phyloP scores from a whole-genome alignment of 208 protist genomes.

The Acanthamoeba sp. region DNA sequence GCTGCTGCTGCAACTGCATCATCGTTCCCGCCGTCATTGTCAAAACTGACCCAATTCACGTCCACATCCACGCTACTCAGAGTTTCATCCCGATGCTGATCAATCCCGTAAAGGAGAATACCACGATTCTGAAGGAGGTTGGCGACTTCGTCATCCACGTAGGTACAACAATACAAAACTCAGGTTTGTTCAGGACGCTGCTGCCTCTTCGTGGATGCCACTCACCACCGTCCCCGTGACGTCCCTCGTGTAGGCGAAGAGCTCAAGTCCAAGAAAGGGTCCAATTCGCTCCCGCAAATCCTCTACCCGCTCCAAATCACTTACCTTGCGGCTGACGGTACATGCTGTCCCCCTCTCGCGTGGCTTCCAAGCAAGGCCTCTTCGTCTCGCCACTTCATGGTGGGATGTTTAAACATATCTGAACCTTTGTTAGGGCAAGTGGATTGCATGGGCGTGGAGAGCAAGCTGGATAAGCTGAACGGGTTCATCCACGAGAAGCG shows the following conservation, averaged over 20 bases:
- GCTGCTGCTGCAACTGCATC: no score
- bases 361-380: no score
- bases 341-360: background rate
- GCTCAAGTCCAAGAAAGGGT: constrained; percentile 55
- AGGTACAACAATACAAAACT: background rate
- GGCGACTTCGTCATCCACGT: constrained; percentile 64
- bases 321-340: constrained; percentile 22
- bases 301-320: constrained; percentile 44
- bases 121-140: background rate
- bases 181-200: background rate
- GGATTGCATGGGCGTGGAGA: constrained; percentile 65
- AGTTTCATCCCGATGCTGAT: constrained; percentile 53
- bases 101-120: constrained; percentile 19
- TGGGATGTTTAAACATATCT: background rate
- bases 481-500: constrained; percentile 69
- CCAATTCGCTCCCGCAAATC: constrained; percentile 12
- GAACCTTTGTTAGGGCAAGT: background rate
- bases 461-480: constrained; percentile 67
- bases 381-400: no score
- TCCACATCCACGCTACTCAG: background rate
- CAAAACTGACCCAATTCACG: no score
- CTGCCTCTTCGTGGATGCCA: background rate
- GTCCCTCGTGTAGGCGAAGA: background rate
- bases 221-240: background rate
- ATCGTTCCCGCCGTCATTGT: no score